Evolutionary conservation across 2,329 filamentous ascomycete genomes (phyloP), one percentile per base, ranked within the genome.

Genomic region (Paramyrothecium sp.): DNA sequence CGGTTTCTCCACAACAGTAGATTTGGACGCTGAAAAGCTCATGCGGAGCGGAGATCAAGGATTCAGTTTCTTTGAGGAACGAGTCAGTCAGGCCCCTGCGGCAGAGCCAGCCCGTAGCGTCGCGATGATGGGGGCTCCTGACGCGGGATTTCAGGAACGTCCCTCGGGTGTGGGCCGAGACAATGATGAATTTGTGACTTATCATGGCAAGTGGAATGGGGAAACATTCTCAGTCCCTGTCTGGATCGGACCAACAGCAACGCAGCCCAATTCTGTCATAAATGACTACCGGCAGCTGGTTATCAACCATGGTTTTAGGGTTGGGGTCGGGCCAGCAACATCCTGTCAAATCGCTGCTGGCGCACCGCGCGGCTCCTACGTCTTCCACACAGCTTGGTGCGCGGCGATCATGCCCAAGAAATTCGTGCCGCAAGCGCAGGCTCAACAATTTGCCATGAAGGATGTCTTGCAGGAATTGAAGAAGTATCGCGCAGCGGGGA

Each of bases 341-440:
- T 80, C 82, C 13, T 69, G 71, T 20, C 83, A 86, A 55, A 69
- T 81, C 17, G 69, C 65, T 2, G 80, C 80, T 0, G 83, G 83
- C 1, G 81, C 78, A 4, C 82, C 82, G 4, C 51, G 66, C 1
- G 69, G 73, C 0, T 69, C 73, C 1, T 77, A 75, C 55, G 67
- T 86, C 44, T 85, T 80, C 61, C 72, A 78, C 26, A 75, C 73
- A 1, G 82, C 83, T 0, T 86, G 83, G 83, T 75, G 78, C 57
- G 74, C 82, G 54, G 61, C 83, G 16, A 58, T 82, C 3, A 69
- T 76, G 59, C 76, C 78, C 8, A 54, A 48, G 0, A 58, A 60
- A 16, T 58, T 75, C 26, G 56, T 54, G 3, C 48, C 60, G 21
- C 78, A 77, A 0, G 58, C 64, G 3, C 57, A 54, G 30, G 56